These are phyloP conservation scores for Claviceps capensis DNA, from an alignment of 2,329 filamentous ascomycete species.

Conservation along the genomic window DNA sequence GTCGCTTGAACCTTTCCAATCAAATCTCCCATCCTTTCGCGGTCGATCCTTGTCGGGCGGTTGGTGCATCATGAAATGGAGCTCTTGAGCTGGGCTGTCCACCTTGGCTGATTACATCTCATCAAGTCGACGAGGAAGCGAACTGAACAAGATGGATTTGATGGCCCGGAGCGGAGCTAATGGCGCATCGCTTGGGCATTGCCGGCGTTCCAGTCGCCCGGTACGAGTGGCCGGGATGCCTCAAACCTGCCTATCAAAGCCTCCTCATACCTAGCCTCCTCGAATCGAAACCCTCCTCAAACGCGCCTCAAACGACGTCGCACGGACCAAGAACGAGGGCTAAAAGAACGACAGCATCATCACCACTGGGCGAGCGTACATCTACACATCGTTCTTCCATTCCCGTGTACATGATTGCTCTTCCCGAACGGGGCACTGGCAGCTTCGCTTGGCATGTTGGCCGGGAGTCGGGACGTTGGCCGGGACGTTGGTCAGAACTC, in stretches of 20 bases:
- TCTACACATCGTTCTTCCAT: background rate
- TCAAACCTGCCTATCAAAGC: too few relatives aligned
- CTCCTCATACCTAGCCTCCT: too few relatives aligned
- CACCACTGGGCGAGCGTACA: background rate
- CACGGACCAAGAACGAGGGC: background rate
- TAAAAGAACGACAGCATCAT: background rate
- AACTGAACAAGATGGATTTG: too few relatives aligned
- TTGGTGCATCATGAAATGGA: background rate
- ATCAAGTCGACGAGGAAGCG: background rate
- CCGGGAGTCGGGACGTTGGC: background rate
- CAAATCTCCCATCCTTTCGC: background rate
- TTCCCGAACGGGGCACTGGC: background rate
- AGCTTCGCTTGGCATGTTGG: background rate
- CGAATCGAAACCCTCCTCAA: too few relatives aligned
- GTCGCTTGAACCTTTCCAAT: background rate
- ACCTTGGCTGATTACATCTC: background rate
- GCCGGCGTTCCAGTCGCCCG: too few relatives aligned
- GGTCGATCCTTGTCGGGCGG: background rate
- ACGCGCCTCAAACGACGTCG: background rate
- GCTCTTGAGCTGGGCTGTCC: background rate
- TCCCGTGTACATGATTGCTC: background rate
- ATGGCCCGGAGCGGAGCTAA: too few relatives aligned
- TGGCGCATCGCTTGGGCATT: too few relatives aligned
- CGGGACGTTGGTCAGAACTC: too few relatives aligned
- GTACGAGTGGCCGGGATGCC: too few relatives aligned